Evolutionary conservation across 306 rosid species (phyloP), one percentile per base, ranked within the genome.

Genomic region (Myrica gale): DNA sequence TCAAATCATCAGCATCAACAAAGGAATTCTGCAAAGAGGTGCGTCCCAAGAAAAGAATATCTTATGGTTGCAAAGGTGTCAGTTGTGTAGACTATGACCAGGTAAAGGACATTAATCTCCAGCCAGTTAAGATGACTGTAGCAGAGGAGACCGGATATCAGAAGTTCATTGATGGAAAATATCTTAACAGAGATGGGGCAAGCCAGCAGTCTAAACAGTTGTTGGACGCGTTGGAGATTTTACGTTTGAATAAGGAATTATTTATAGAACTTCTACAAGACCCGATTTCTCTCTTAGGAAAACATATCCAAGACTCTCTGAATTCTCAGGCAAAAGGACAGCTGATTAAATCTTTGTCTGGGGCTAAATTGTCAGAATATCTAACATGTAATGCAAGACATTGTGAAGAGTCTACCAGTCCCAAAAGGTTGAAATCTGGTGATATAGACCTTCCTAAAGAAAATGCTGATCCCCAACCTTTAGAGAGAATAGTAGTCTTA

Each of bases 171-270:
- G 76, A 82, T 26, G 85, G 74, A 77, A 76, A 82, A 48, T 82
- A 21, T 80, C 61, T 72, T 41, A 72, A 81, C 65, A 76, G 81
- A 71, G 83, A 82, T 43, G 85, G 87, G 80, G 83, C 75, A 45
- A 79, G 60, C 76, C 82, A 68, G 56, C 79, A 90, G 82, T 85
- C 94, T 41, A 76, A 86, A 67, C 91, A 93, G 55, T 68, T 93
- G 41, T 74, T 86, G 63, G 91, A 90, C 69, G 94, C 92, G 21
- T 81, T 90, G 67, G 87, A 89, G 77, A 85, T 88, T 80, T 86
- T 87, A 79, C 82, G 86, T 78, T 86, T 91, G 12, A 94, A 94
- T 83, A 90, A 85, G 85, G 91, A 91, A 26, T 81, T 91, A 58
- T 88, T 91, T 78, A 46, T 83, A 52, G 84, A 87, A 73, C 89